These are phyloP conservation scores for Phytophthora citrophthora DNA, from an alignment of 352 stramenopile species.

Conservation along the genomic window DNA sequence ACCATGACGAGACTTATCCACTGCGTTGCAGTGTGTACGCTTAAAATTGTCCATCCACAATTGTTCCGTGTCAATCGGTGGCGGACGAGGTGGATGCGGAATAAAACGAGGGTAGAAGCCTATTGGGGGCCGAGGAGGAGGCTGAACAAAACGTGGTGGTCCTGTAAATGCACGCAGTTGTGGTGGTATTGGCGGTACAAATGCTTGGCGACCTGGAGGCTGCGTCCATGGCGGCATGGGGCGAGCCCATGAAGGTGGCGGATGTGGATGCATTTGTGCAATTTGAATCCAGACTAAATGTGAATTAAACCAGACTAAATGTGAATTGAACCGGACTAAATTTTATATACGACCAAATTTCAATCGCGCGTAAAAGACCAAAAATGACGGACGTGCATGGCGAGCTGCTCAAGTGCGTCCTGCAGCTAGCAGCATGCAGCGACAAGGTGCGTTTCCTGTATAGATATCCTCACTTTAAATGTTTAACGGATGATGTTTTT, in stretches of 20 bases:
- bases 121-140: conserved; percentile 7
- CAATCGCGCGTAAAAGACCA: not conserved
- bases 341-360: not conserved
- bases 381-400: conserved; percentile 60
- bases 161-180: conserved; percentile 3
- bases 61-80: conserved; percentile 26
- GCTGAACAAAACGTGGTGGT: conserved; percentile 1
- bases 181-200: conserved; percentile 7
- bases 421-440: conserved; percentile 76
- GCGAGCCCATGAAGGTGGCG: conserved; percentile 16
- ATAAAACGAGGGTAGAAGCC: conserved; percentile 25
- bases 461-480: not conserved
- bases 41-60: conserved; percentile 38
- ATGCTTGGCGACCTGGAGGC: conserved; percentile 12
- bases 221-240: conserved; percentile 8
- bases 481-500: not conserved
- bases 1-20: not conserved
- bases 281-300: too few species aligned
- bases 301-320: too few species aligned
- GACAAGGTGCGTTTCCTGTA: conserved; percentile 55
- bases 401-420: conserved; percentile 76
- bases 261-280: not conserved
- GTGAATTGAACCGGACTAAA: not conserved
- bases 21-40: conserved; percentile 21
- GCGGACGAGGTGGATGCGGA: conserved; percentile 7